Percentiles rank a stretch among this genome's conserved stretches.
These are phyloP conservation scores for Nakaseomyces sp. DNA, from an alignment of 1,139 yeast genomes.

Conservation along the genomic window DNA sequence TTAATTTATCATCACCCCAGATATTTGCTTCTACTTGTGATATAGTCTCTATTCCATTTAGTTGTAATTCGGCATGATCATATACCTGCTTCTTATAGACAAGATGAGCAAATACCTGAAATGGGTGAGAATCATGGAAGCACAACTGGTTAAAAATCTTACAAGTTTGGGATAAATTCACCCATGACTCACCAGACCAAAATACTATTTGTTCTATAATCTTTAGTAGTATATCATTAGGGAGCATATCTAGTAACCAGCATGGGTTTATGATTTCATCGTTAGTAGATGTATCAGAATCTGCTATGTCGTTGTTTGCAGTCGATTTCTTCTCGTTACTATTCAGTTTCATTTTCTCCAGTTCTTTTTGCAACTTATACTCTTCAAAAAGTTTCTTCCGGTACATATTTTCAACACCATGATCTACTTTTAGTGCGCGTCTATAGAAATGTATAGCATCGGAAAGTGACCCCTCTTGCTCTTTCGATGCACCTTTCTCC, in stretches of 20 bases:
- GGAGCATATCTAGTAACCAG: conserved; percentile 48
- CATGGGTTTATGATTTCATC: conserved; percentile 34
- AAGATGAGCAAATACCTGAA: conserved; percentile 48
- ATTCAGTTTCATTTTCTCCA: conserved; percentile 13
- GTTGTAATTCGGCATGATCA: conserved; percentile 34
- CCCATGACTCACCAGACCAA: conserved; percentile 57
- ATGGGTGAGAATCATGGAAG: conserved; percentile 44
- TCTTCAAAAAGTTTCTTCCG: conserved; percentile 41
- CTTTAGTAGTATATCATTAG: conserved; percentile 54
- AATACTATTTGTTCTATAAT: conserved; percentile 48
- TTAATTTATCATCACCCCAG: conserved; percentile 46
- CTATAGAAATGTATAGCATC: conserved; percentile 74
- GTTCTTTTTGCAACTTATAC: conserved; percentile 17
- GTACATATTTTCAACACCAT: conserved; percentile 60
- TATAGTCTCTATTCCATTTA: conserved; percentile 37
- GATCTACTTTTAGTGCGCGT: conserved; percentile 58
- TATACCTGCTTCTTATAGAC: conserved; percentile 53
- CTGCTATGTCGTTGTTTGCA: too few relatives aligned
- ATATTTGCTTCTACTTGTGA: conserved; percentile 38
- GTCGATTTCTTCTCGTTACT: conserved; percentile 24
- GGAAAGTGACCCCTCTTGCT: conserved; percentile 62
- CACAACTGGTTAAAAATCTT: conserved; percentile 55
- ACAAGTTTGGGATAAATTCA: conserved; percentile 55
- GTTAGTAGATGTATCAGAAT: conserved; percentile 32
- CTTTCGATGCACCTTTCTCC: conserved; percentile 65